A percentile compares a stretch with the other conserved stretches of the same genome.
These are phyloP conservation scores for Capniomyces stellatus DNA, from an alignment of 371 early-diverging fungal genomes.

Conservation along the genomic window DNA sequence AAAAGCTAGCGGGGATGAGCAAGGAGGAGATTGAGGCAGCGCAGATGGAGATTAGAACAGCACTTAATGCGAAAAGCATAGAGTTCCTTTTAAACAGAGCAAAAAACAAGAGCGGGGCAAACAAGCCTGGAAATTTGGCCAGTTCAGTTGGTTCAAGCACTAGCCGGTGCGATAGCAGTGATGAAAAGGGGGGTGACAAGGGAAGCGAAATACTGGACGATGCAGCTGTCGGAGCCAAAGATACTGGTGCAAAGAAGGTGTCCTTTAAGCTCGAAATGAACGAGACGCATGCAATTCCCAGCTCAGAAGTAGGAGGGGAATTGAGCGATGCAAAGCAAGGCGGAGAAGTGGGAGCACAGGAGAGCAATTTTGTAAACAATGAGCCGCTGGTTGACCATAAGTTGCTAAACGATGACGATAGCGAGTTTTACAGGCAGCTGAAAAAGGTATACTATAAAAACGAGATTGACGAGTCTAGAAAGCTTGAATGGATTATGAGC, in stretches of 20 bases:
- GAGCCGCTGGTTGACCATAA: not conserved
- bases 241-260: not conserved
- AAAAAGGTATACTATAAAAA: constrained; percentile 16
- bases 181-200: not conserved
- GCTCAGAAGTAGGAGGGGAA: not conserved
- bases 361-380: too few relatives aligned
- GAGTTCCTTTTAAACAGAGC: constrained; percentile 8
- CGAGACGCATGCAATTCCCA: not conserved
- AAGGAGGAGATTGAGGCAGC: constrained; percentile 16
- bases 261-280: not conserved
- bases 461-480: constrained; percentile 18
- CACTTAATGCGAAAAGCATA: constrained; percentile 10
- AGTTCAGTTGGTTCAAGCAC: too few relatives aligned
- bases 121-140: not conserved
- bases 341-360: too few relatives aligned
- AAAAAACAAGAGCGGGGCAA: constrained; percentile 2
- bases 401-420: constrained; percentile 12
- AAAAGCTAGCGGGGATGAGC: not conserved
- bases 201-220: not conserved
- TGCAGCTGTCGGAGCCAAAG: not conserved
- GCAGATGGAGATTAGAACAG: constrained; percentile 12
- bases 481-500: constrained; percentile 24
- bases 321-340: too few relatives aligned
- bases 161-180: not conserved
- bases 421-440: constrained; percentile 15